phyloP scores from a whole-genome alignment of 2,329 filamentous ascomycete genomes.

The Xylariaceae sp. region DNA sequence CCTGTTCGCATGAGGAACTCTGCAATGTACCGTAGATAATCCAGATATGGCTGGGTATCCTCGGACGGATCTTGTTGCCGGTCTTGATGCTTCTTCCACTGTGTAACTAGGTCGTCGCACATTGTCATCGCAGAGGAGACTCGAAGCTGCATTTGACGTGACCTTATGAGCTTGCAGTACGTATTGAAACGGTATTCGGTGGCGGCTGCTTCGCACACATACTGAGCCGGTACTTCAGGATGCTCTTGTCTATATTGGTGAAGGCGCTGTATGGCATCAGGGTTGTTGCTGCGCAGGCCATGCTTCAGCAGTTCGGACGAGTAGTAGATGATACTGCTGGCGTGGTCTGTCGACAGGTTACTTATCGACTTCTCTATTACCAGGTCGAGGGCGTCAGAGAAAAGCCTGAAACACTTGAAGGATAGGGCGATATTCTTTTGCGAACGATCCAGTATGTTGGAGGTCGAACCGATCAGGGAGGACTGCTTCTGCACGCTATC shows the following conservation, averaged over 20 bases:
- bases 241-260: slow-evolving; percentile 31
- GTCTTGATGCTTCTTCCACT: slow-evolving; percentile 58
- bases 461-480: slow-evolving; percentile 14
- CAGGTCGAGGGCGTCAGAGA: slow-evolving; percentile 39
- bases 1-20: slow-evolving; percentile 63
- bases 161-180: slow-evolving; percentile 67
- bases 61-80: slow-evolving; percentile 35
- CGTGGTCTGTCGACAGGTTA: slow-evolving; percentile 43
- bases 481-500: slow-evolving; percentile 30
- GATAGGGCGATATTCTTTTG: slow-evolving; percentile 37
- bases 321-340: slow-evolving; percentile 35
- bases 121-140: slow-evolving; percentile 72
- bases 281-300: slow-evolving; percentile 36
- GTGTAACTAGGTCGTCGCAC: slow-evolving; percentile 61
- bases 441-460: slow-evolving; percentile 26
- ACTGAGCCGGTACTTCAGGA: slow-evolving; percentile 36
- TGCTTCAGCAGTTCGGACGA: slow-evolving; percentile 42
- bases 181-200: slow-evolving; percentile 66
- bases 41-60: slow-evolving; percentile 26
- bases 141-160: slow-evolving; percentile 85
- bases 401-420: slow-evolving; percentile 40
- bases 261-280: slow-evolving; percentile 34
- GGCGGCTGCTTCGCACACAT: slow-evolving; percentile 47
- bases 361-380: slow-evolving; percentile 54
- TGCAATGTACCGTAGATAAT: slow-evolving; percentile 61